Evolutionary conservation across 345 rosid genomes (phyloP), one percentile per base, ranked within the genome.

Genomic region (Alliaria petiolata): DNA sequence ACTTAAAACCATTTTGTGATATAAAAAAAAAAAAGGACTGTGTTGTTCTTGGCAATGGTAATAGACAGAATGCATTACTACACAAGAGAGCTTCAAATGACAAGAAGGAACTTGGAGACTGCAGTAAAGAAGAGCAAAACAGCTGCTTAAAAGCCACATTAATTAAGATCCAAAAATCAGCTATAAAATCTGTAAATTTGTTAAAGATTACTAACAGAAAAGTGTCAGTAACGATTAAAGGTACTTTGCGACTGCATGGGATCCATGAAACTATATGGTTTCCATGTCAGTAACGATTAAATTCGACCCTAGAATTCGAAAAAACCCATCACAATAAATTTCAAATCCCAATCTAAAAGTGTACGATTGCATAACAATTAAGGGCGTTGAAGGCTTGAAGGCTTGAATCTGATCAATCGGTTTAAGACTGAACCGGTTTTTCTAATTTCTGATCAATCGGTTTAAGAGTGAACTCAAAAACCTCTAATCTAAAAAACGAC

Each of bases 51-150:
- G 66, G 80, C 71, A 42, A 57, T 76, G 80, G 76, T 76, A 16
- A 76, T 64, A 40, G 80, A 76, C 26, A 76, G 80, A 17, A 69
- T 76, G 71, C 80, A 76, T 76, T 76, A 76, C 38, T 76, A 70
- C 71, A 56, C 80, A 33, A 76, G 76, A 64, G 80, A 76, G 71
- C 80, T 76, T 57, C 80, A 76, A 49, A 76, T 42, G 28, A 57
- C 76, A 13, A 76, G 71, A 57, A 64, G 76, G 64, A 70, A 70
- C 43, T 70, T 70, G 71, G 80, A 70, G 67, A 28, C 57, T 56
- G 71, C 80, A 1, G 49, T 40, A 4, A 76, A 76, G 62, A 76
- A 70, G 67, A 28, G 31, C 67, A 64, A 76, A 67, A 52, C 42
- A 14, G 44, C 35, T 43, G 42, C 69, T 52, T 68, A 52, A 53